A percentile compares a stretch with the other conserved stretches of the same genome.
Evolutionary conservation across 1,284 basidiomycete genomes (phyloP).

Genomic region (Anthracocystis walkeri): DNA sequence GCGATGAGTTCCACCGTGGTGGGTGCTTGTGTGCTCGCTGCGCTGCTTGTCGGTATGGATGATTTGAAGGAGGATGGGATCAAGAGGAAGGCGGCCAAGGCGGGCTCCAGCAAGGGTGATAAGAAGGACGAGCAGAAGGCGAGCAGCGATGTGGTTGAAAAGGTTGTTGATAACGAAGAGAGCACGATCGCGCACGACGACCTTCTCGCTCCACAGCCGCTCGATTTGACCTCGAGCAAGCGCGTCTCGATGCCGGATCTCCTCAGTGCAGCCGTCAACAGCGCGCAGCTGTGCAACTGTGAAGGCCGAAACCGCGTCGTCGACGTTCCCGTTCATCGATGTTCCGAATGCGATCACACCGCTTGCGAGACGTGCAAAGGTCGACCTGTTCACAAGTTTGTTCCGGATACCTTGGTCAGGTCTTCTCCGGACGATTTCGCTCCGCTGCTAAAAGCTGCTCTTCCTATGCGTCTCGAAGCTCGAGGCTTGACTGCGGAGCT

Average conservation of each 20-base stretch:
- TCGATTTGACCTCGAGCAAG: constrained; percentile 45
- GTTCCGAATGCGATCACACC: constrained; percentile 81
- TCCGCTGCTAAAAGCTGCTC: constrained; percentile 79
- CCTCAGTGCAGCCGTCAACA: constrained; percentile 77
- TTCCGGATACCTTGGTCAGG: constrained; percentile 70
- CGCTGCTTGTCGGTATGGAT: constrained; percentile 73
- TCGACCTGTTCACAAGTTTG: constrained; percentile 85
- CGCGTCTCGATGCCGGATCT: constrained; percentile 71
- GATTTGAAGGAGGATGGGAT: constrained; percentile 42
- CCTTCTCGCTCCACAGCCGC: constrained; percentile 27
- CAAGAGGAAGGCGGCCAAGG: constrained; percentile 22
- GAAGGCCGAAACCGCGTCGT: constrained; percentile 84
- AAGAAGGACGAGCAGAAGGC: constrained; percentile 73
- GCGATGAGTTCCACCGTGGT: constrained; percentile 97
- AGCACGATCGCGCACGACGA: constrained; percentile 72
- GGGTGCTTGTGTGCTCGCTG: constrained; percentile 86
- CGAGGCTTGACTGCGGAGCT: constrained; percentile 70
- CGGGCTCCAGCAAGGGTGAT: constrained; percentile 74
- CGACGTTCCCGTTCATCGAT: constrained; percentile 75
- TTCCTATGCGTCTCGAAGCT: constrained; percentile 83
- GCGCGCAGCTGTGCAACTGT: constrained; percentile 84
- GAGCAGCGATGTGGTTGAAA: constrained; percentile 70
- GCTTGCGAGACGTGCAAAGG: constrained; percentile 88
- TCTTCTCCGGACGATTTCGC: constrained; percentile 78
- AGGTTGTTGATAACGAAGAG: constrained; percentile 70